Evolutionary conservation across 768 basidiomycete genomes (phyloP).

Genomic region (Russula ochroleuca): DNA sequence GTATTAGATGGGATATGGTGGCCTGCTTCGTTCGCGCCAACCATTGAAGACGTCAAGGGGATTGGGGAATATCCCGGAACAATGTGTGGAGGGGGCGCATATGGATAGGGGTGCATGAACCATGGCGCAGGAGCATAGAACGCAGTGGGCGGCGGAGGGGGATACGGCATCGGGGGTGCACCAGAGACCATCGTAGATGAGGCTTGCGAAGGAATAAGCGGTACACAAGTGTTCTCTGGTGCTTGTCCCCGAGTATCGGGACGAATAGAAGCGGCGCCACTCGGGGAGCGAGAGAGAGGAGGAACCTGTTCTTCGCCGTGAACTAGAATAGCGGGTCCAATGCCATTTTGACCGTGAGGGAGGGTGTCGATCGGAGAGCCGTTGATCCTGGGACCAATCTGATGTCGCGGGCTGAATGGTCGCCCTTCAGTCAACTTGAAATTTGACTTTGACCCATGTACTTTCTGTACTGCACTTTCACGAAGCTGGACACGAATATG

Average conservation of each 20-base stretch:
- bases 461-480: conserved; percentile 53
- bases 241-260: conserved; percentile 1
- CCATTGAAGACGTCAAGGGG: conserved; percentile 4
- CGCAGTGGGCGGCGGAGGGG: conserved; percentile 11
- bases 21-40: conserved; percentile 11
- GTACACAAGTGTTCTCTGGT: conserved; percentile 9
- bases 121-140: conserved; percentile 25
- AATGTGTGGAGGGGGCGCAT: conserved; percentile 36
- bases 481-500: conserved; percentile 72
- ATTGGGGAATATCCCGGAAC: conserved; percentile 44
- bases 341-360: conserved; percentile 4
- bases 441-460: conserved; percentile 34
- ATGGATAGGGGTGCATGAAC: conserved; percentile 24
- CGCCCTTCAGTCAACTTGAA: conserved; percentile 10
- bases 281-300: conserved; percentile 2
- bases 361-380: conserved; percentile 5
- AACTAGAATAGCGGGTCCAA: background rate
- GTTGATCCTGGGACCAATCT: background rate
- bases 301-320: conserved; percentile 2
- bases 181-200: conserved; percentile 10
- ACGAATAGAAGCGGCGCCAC: conserved; percentile 5
- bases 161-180: conserved; percentile 9
- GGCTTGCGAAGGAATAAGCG: conserved; percentile 7
- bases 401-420: conserved; percentile 22
- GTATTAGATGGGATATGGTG: conserved; percentile 3